Evolutionary conservation across 768 basidiomycete species (phyloP).

Genomic region (Collybia mongolica): DNA sequence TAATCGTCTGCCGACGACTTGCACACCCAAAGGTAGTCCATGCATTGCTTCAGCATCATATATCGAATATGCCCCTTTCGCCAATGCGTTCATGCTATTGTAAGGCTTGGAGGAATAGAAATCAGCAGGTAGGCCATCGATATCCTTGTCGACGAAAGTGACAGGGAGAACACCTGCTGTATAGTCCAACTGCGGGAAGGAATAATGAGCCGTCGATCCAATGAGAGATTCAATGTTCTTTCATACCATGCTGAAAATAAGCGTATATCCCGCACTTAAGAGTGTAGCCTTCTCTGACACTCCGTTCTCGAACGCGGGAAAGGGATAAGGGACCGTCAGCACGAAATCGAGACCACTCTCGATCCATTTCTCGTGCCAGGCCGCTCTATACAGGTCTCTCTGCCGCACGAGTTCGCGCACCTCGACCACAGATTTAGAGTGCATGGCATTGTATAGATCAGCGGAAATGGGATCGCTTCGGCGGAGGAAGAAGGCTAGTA

Average conservation of each 20-base stretch:
- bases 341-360: conserved; percentile 60
- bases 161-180: conserved; percentile 61
- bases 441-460: conserved; percentile 35
- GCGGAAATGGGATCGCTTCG: conserved; percentile 35
- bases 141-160: conserved; percentile 42
- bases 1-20: conserved; percentile 58
- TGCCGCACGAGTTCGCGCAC: conserved; percentile 47
- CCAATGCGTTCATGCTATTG: conserved; percentile 29
- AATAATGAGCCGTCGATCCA: conserved; percentile 1
- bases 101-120: conserved; percentile 32
- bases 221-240: background rate
- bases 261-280: conserved; percentile 61
- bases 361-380: conserved; percentile 46
- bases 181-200: conserved; percentile 44
- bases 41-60: conserved; percentile 66
- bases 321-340: conserved; percentile 58
- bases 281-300: conserved; percentile 51
- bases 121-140: conserved; percentile 31
- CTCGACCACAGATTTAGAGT: conserved; percentile 48
- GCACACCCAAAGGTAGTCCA: conserved; percentile 67
- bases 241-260: conserved; percentile 63
- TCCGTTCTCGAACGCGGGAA: conserved; percentile 57
- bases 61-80: conserved; percentile 39
- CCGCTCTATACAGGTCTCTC: conserved; percentile 41
- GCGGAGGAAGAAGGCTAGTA: conserved; percentile 39